These are phyloP conservation scores for Stagonosporopsis chrysanthemi DNA, from an alignment of 2,329 filamentous ascomycete genomes.

Conservation along the genomic window DNA sequence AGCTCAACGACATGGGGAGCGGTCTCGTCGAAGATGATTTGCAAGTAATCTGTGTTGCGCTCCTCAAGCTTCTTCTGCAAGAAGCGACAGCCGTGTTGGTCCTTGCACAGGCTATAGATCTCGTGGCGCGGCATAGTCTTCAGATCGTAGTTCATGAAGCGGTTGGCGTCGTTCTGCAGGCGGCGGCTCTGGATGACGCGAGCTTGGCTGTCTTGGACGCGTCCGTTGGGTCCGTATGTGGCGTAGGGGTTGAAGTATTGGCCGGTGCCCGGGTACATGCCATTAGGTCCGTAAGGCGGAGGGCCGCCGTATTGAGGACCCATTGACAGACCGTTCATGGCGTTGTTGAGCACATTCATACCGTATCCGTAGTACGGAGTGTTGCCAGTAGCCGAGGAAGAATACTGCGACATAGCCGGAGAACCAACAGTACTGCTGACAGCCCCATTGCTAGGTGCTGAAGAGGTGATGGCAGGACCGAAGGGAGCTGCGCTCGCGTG, in stretches of 20 bases:
- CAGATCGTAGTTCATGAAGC: slow-evolving; percentile 82
- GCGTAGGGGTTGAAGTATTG: slow-evolving; percentile 42
- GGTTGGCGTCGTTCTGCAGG: slow-evolving; percentile 71
- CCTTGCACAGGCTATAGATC: slow-evolving; percentile 92
- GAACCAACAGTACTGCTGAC: slow-evolving; percentile 37
- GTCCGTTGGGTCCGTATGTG: slow-evolving; percentile 53
- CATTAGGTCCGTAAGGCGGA: slow-evolving; percentile 31
- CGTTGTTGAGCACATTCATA: slow-evolving; percentile 70
- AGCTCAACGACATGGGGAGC: slow-evolving; percentile 93
- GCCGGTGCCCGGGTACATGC: slow-evolving; percentile 32
- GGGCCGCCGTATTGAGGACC: slow-evolving; percentile 50
- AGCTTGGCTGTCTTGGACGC: slow-evolving; percentile 75
- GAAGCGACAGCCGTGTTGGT: slow-evolving; percentile 96
- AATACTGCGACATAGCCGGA: slow-evolving; percentile 45
- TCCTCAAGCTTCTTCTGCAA: slow-evolving; percentile 97
- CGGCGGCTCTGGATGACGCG: slow-evolving; percentile 79
- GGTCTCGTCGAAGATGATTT: slow-evolving; percentile 94
- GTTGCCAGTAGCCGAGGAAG: slow-evolving; percentile 27
- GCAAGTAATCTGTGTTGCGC: slow-evolving; percentile 79
- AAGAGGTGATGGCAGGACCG: slow-evolving; percentile 65
- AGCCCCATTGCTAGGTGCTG: slow-evolving; percentile 30
- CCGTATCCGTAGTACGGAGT: slow-evolving; percentile 61
- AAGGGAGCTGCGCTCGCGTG: slow-evolving; percentile 84
- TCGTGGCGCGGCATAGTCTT: slow-evolving; percentile 77
- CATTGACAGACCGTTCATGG: slow-evolving; percentile 69